These are phyloP conservation scores for Ceratobasidium sp. DNA, from an alignment of 1,284 basidiomycete species.

Conservation along the genomic window DNA sequence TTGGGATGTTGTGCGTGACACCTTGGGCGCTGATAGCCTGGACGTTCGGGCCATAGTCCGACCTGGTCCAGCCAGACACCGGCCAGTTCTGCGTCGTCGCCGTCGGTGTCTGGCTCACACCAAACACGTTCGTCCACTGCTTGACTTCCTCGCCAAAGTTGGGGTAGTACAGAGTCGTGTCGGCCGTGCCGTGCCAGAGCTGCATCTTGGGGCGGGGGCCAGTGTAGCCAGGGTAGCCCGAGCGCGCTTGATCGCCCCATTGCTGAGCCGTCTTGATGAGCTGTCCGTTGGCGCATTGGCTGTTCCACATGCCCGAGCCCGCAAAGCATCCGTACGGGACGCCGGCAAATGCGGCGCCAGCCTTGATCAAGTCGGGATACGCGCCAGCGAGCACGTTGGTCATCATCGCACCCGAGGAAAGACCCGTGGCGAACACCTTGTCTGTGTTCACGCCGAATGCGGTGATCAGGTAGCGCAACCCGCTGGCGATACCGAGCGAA, in stretches of 20 bases:
- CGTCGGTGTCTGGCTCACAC: slow-evolving; percentile 59
- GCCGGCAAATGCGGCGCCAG: slow-evolving; percentile 65
- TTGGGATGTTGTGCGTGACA: slow-evolving; percentile 14
- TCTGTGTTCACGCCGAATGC: slow-evolving; percentile 64
- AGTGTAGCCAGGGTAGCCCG: slow-evolving; percentile 66
- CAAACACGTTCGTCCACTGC: slow-evolving; percentile 66
- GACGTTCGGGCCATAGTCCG: slow-evolving; percentile 63
- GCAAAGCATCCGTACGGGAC: slow-evolving; percentile 68
- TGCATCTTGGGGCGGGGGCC: slow-evolving; percentile 66
- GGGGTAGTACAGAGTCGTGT: slow-evolving; percentile 65
- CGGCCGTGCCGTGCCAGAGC: slow-evolving; percentile 69
- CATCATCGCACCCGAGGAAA: slow-evolving; percentile 73
- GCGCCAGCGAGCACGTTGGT: slow-evolving; percentile 68
- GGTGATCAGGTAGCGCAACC: slow-evolving; percentile 64
- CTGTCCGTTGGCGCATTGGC: slow-evolving; percentile 62
- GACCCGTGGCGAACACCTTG: slow-evolving; percentile 66
- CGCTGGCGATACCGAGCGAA: slow-evolving; percentile 66
- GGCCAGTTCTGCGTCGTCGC: slow-evolving; percentile 60
- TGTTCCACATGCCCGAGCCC: slow-evolving; percentile 66
- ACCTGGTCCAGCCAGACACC: slow-evolving; percentile 61
- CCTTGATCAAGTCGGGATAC: slow-evolving; percentile 69
- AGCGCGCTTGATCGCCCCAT: slow-evolving; percentile 64
- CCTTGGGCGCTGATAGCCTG: slow-evolving; percentile 62
- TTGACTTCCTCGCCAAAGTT: slow-evolving; percentile 68
- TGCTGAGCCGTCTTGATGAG: slow-evolving; percentile 63